Evolutionary conservation across 2,329 filamentous ascomycete species (phyloP), one percentile per base, ranked within the genome.

Genomic region (Fusarium algeriense): DNA sequence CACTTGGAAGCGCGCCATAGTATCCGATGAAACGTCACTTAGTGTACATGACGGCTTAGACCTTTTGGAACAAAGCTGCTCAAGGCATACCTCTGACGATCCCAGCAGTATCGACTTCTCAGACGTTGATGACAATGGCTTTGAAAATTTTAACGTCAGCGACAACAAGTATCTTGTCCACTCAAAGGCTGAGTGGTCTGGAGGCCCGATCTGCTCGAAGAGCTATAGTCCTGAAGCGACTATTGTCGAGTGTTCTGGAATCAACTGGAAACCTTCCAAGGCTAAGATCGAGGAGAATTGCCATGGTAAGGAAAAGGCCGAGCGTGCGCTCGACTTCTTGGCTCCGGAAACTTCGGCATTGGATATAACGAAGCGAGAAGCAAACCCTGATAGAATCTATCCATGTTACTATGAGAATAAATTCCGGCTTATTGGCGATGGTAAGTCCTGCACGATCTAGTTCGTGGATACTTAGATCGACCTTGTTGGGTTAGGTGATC

Each of bases 61-160:
- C 20, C 19, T 60, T 7, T 14, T 60, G 30, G 57, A 48, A 6
- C 57, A 60, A 9, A 55, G 48, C 19, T 60, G 57, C 6, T 60
- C 37, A 2, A 60, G 48, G n/a, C 28, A 44, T 19, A 41, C 55
- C 19, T 34, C 48, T 2, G 35, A 55, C 26, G 19, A 11, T 2
- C 12, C 30, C 3, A 17, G 19, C 8, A 43, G 28, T 1, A 60
- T 60, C 23, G 38, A 60, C 48, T 60, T 60, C 26, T 55, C 57
- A 35, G 38, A 44, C 19, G 38, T 60, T 6, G 23, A 44, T 55
- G 37, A 43, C 9, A 56, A 60, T 13, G 57, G 57, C 30, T 60
- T 60, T 44, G 57, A 48, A 5, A 60, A 60, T 23, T 60, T 60
- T 12, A 55, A 48, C 13, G 35, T 55, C 11, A 48, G 48, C 48